Evolutionary conservation across 2,329 filamentous ascomycete species (phyloP).

Genomic region (Chaetomium globosum): DNA sequence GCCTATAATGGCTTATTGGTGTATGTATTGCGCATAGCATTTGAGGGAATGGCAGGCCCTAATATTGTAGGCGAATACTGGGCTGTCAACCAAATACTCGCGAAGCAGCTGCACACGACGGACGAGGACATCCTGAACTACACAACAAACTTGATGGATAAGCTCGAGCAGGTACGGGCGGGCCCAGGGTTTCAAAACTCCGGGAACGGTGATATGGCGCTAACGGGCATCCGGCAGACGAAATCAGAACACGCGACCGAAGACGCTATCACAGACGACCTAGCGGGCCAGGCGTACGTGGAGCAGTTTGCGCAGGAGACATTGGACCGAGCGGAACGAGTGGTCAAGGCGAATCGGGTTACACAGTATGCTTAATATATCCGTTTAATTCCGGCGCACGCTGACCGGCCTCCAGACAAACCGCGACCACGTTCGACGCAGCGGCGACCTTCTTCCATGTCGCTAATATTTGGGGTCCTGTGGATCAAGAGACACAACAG

Average conservation of each 20-base stretch:
- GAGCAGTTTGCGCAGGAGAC: slow-evolving; percentile 92
- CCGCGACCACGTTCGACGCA: slow-evolving; percentile 89
- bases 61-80: slow-evolving; percentile 74
- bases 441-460: slow-evolving; percentile 91
- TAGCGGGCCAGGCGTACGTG: slow-evolving; percentile 85
- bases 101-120: slow-evolving; percentile 73
- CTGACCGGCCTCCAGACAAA: slow-evolving; percentile 64
- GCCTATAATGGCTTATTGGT: slow-evolving; percentile 93
- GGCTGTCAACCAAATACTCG: slow-evolving; percentile 88
- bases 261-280: slow-evolving; percentile 82
- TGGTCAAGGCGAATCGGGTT: slow-evolving; percentile 79
- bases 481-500: slow-evolving; percentile 73
- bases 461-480: slow-evolving; percentile 76
- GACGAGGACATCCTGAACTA: slow-evolving; percentile 79
- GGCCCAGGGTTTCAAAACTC: slow-evolving; percentile 25
- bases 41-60: slow-evolving; percentile 11
- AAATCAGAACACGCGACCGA: slow-evolving; percentile 75
- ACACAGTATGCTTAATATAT: slow-evolving; percentile 61
- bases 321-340: slow-evolving; percentile 79
- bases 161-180: slow-evolving; percentile 70
- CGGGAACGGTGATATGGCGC: background rate
- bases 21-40: slow-evolving; percentile 55
- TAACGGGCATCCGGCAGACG: slow-evolving; percentile 49
- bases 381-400: background rate
- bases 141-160: slow-evolving; percentile 85